Percentiles rank a stretch among this genome's conserved stretches.
These are phyloP conservation scores for Penicillium sp. DNA, from an alignment of 2,329 filamentous ascomycete genomes.

Conservation along the genomic window DNA sequence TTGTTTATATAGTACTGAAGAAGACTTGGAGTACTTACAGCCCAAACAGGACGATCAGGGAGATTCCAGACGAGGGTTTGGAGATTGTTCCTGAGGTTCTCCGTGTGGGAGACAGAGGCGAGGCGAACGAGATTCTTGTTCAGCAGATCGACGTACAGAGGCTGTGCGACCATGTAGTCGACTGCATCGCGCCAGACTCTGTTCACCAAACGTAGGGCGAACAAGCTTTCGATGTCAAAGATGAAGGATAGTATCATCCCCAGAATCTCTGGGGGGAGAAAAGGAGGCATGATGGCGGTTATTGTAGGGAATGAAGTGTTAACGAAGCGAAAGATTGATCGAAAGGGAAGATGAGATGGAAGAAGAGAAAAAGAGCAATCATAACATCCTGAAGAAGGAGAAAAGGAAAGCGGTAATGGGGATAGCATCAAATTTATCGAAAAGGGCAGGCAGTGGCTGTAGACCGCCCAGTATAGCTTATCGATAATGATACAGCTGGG, in stretches of 20 bases:
- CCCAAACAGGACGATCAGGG: neutral
- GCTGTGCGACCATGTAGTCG: neutral
- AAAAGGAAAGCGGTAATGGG: too few species aligned
- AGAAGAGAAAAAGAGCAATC: neutral
- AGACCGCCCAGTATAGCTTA: too few species aligned
- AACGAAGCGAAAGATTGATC: too few species aligned
- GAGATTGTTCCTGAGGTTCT: neutral
- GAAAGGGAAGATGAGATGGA: neutral
- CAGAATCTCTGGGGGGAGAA: neutral
- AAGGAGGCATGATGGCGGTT: neutral
- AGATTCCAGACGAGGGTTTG: neutral
- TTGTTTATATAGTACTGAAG: neutral
- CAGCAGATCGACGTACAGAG: neutral
- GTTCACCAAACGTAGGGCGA: neutral
- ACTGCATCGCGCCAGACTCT: neutral
- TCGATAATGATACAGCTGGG: too few species aligned
- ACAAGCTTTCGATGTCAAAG: neutral
- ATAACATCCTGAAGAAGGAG: too few species aligned
- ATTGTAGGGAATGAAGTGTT: too few species aligned
- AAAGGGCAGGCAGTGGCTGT: too few species aligned
- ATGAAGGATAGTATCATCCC: neutral
- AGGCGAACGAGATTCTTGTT: neutral
- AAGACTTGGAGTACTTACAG: neutral
- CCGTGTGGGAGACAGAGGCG: neutral
- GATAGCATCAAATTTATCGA: too few species aligned